Percentiles rank a stretch among this genome's conserved stretches.
These are phyloP conservation scores for Pholiota conissans DNA, from an alignment of 768 basidiomycete species.

Conservation along the genomic window DNA sequence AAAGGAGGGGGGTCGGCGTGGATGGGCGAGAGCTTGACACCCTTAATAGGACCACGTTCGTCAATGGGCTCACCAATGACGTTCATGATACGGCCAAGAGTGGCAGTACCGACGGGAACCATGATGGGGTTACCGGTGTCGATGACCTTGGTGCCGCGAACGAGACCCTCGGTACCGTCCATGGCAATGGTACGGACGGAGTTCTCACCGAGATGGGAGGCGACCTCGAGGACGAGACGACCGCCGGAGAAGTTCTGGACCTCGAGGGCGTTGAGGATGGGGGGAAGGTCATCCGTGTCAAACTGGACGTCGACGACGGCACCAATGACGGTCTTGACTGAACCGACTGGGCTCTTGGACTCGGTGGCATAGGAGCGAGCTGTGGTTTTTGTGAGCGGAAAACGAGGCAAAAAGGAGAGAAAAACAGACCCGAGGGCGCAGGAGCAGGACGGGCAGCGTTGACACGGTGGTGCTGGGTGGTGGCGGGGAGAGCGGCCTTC, in stretches of 20 bases:
- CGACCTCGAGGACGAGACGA: conserved; percentile 98
- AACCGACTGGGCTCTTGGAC: conserved; percentile 68
- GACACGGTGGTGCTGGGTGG: conserved; percentile 48
- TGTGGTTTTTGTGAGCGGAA: conserved; percentile 27
- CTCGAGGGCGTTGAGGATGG: conserved; percentile 98
- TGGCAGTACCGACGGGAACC: conserved; percentile 93
- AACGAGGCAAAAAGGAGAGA: conserved; percentile 17
- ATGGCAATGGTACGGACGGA: conserved; percentile 99
- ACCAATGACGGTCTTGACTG: conserved; percentile 99
- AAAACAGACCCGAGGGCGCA: conserved; percentile 48
- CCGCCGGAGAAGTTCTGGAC: conserved; percentile 93
- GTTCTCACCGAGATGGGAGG: conserved; percentile 98
- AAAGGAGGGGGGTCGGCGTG: conserved; percentile 97
- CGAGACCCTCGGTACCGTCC: conserved; percentile 99
- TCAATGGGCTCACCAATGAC: conserved; percentile 99
- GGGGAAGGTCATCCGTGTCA: conserved; percentile 90
- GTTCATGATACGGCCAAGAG: conserved; percentile 99
- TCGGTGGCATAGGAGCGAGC: conserved; percentile 93
- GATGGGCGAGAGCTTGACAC: conserved; percentile 88
- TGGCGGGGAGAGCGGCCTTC: conserved; percentile 52
- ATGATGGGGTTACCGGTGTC: conserved; percentile 97
- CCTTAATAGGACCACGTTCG: conserved; percentile 98
- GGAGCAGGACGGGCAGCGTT: conserved; percentile 42
- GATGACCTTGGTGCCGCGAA: conserved; percentile 95
- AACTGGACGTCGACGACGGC: conserved; percentile 99